Evolutionary conservation across 164 flowering plant species (phyloP).

Genomic region (Macadamia tetraphylla): DNA sequence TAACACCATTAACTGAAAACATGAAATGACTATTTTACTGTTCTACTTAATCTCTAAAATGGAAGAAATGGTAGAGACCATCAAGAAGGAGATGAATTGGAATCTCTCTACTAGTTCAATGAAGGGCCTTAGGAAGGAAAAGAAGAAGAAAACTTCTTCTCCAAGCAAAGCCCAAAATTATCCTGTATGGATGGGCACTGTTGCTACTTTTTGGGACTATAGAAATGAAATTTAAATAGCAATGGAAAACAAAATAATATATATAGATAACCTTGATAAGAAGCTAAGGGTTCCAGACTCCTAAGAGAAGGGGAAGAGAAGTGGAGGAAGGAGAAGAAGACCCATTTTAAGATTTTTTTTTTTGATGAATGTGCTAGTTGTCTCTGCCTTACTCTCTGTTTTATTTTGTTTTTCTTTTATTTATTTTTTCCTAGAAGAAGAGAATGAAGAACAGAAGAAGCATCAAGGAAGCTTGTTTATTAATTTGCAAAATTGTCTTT

Average conservation of each 20-base stretch:
- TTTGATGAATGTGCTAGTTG: neutral
- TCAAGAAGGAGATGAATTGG: slow-evolving; percentile 64
- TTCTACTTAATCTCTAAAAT: no score
- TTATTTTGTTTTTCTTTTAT: no score
- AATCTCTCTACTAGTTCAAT: slow-evolving; percentile 33
- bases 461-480: no score
- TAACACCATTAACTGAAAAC: no score
- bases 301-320: no score
- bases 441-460: no score
- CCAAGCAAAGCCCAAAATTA: slow-evolving; percentile 20
- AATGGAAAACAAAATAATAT: no score
- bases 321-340: neutral
- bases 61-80: slow-evolving; percentile 66
- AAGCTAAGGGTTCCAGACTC: neutral
- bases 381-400: no score
- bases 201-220: slow-evolving; percentile 45
- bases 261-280: neutral
- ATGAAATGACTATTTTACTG: no score
- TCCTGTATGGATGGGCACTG: slow-evolving; percentile 40
- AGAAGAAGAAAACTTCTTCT: slow-evolving; percentile 8
- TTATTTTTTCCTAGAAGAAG: no score
- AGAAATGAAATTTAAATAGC: neutral
- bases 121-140: slow-evolving; percentile 45
- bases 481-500: no score
- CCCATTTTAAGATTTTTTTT: neutral